A percentile compares a stretch with the other conserved stretches of the same genome.
Evolutionary conservation across 257 asterid species (phyloP).

Genomic region (Forsythia suspensa): DNA sequence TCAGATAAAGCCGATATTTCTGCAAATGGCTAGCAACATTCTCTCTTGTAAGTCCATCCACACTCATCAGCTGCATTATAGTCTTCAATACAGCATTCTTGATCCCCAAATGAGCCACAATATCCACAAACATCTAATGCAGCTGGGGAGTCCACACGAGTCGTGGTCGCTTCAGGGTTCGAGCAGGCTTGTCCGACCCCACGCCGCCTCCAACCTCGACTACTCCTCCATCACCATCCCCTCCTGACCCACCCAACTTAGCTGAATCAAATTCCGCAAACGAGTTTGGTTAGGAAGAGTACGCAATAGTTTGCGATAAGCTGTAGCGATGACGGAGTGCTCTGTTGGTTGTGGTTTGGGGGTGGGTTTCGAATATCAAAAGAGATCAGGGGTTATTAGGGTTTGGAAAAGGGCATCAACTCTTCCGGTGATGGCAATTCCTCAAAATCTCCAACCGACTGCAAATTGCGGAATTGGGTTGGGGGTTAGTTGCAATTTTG

Average conservation of each 20-base stretch:
- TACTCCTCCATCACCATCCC: conserved; percentile 31
- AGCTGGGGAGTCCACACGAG: conserved; percentile 61
- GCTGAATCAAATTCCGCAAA: conserved; percentile 64
- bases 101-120: conserved; percentile 52
- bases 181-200: conserved; percentile 39
- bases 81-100: conserved; percentile 56
- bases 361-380: conserved; percentile 58
- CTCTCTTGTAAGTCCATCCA: conserved; percentile 50
- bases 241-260: conserved; percentile 46
- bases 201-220: conserved; percentile 28
- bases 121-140: conserved; percentile 52
- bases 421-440: conserved; percentile 77
- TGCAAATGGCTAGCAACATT: conserved; percentile 56
- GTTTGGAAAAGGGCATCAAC: conserved; percentile 74
- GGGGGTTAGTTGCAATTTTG: no score
- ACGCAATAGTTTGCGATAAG: conserved; percentile 43
- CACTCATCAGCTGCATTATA: conserved; percentile 58
- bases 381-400: conserved; percentile 77
- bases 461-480: no score
- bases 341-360: conserved; percentile 29
- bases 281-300: conserved; percentile 53
- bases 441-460: no score
- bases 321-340: conserved; percentile 27
- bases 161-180: conserved; percentile 48
- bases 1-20: conserved; percentile 46